Base-by-base conservation (phyloP, 441 rosid species). In the Capsella rubella region DNA sequence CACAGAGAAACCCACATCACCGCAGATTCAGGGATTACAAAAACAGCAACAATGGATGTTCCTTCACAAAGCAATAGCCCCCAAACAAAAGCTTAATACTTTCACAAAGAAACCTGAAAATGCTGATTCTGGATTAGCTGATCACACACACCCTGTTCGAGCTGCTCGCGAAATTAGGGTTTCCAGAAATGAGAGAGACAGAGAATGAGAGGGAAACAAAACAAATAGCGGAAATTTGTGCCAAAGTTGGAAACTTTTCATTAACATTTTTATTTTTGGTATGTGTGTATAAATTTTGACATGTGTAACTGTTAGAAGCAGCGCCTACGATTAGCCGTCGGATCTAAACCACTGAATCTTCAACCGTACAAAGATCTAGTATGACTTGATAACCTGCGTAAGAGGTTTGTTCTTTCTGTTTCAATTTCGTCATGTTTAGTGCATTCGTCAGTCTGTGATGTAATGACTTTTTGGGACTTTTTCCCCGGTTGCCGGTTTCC, bases 401-500 rank as follows among this genome's bases (percentile, higher is more conserved):
- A 75, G 31, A 32, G 72, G 76, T 76, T 56, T 34, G 8, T 32
- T 47, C 11, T 6, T 25, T 59, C n/a, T 29, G 28, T 29, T 49
- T 49, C 45, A 49, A 2, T 28, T 46, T 54, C 56, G 18, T 42
- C 63, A 1, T 47, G 35, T 31, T 16, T 18, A 31, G 49, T 31
- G 3, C 50, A 16, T 18, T 55, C 4, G 13, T 45, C 61, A 39
- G 35, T 51, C 7, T 3, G 39, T 63, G 60, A 62, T 75, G 65
- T 69, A 46, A 62, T 68, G 13, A 42, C 67, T 32, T 56, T 68
- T 34, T 34, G 8, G 37, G 37, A 6, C 9, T 34, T 37, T 35
- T 37, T 55, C 64, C 43, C 39, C 60, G 71, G 79, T 76, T 63
- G 13, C 79, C 75, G 75, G 71, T 69, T 8, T 62, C 65, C 29